phyloP scores from a whole-genome alignment of 1,139 yeast species.

The Magnusiomyces paraingens region DNA sequence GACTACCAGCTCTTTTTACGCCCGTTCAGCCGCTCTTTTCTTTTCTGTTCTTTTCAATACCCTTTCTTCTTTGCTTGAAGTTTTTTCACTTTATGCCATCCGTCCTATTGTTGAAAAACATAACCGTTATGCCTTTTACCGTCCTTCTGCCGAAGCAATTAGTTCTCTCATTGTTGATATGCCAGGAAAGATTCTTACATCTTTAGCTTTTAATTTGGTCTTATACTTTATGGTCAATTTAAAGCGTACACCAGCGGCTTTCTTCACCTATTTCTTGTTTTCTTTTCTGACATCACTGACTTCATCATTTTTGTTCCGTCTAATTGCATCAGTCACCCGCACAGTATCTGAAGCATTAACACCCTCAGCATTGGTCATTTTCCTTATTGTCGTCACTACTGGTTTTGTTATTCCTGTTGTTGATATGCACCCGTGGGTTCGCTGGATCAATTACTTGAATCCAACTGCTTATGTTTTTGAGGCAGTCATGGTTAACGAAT shows the following conservation, averaged over 20 bases:
- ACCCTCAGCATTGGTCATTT: conserved; percentile 57
- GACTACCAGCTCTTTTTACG: conserved; percentile 50
- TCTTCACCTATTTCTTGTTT: conserved; percentile 58
- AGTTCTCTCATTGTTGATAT: conserved; percentile 65
- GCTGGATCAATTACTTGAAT: conserved; percentile 45
- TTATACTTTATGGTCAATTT: conserved; percentile 63
- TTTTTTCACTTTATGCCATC: conserved; percentile 60
- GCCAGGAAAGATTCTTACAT: conserved; percentile 52
- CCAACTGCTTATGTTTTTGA: conserved; percentile 45
- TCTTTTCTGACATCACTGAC: conserved; percentile 48
- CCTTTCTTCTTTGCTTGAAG: conserved; percentile 67
- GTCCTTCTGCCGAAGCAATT: conserved; percentile 70
- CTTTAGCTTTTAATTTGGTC: conserved; percentile 53
- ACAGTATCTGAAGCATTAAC: conserved; percentile 64
- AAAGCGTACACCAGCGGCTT: conserved; percentile 57
- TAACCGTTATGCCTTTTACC: conserved; percentile 64
- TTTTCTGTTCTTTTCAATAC: conserved; percentile 74
- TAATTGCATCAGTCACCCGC: conserved; percentile 57
- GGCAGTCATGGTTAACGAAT: conserved; percentile 35
- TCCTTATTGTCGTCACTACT: conserved; percentile 45
- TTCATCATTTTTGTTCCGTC: conserved; percentile 66
- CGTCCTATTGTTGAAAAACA: conserved; percentile 78
- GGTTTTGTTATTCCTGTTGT: conserved; percentile 47
- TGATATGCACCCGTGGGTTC: conserved; percentile 46
- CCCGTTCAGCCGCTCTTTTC: conserved; percentile 65